Percentiles rank a stretch among this genome's conserved stretches.
Evolutionary conservation across 2,329 filamentous ascomycete species (phyloP).

Genomic region (Drechslerella stenobrocha): DNA sequence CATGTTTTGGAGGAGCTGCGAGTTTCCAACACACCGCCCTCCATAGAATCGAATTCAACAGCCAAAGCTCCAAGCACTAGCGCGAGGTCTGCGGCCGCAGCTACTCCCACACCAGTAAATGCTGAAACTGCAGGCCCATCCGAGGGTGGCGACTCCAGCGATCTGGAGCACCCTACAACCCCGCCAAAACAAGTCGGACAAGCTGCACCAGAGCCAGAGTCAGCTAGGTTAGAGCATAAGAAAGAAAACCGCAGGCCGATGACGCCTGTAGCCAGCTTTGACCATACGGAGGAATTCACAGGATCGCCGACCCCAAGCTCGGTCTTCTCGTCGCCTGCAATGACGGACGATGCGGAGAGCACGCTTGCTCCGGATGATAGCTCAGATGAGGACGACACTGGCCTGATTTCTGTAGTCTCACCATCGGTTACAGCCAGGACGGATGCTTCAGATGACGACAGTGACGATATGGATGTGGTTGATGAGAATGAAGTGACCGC

Average conservation of each 20-base stretch:
- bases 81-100: constrained; percentile 45
- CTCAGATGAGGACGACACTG: constrained; percentile 46
- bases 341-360: constrained; percentile 46
- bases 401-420: constrained; percentile 49
- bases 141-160: constrained; percentile 25
- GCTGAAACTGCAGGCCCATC: constrained; percentile 12
- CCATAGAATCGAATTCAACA: constrained; percentile 73
- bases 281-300: constrained; percentile 41
- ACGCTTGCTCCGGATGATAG: constrained; percentile 41
- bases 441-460: constrained; percentile 41
- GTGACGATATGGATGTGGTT: constrained; percentile 43
- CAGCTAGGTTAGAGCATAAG: constrained; percentile 68
- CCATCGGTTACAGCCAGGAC: constrained; percentile 42
- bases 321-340: constrained; percentile 39
- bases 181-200: constrained; percentile 66
- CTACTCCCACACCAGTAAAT: constrained; percentile 52
- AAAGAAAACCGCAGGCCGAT: constrained; percentile 57
- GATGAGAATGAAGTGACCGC: constrained; percentile 47
- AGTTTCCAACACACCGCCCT: constrained; percentile 77
- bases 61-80: constrained; percentile 63
- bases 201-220: constrained; percentile 64
- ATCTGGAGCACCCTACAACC: constrained; percentile 61
- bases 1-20: constrained; percentile 97
- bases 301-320: constrained; percentile 43
- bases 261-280: constrained; percentile 33